Evolutionary conservation across 768 basidiomycete species (phyloP).

Genomic region (Lentinus tigrinus): DNA sequence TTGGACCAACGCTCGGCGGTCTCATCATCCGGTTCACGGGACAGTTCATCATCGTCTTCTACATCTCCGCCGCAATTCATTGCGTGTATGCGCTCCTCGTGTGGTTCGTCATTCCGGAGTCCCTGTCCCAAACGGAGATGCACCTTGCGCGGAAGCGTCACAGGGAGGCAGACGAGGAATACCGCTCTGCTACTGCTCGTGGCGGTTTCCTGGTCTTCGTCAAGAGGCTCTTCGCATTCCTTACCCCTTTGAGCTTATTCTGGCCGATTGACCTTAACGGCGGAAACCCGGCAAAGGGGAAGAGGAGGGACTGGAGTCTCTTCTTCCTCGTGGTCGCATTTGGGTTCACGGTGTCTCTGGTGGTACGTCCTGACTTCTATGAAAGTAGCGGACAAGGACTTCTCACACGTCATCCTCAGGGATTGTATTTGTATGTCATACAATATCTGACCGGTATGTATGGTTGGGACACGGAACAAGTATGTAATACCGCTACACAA

Average conservation of each 20-base stretch:
- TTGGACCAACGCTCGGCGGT: constrained; percentile 75
- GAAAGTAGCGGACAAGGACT: too few relatives aligned
- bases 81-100: constrained; percentile 46
- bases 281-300: constrained; percentile 40
- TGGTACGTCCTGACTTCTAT: constrained; percentile 32
- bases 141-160: constrained; percentile 37
- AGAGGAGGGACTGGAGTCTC: constrained; percentile 64
- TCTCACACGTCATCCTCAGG: constrained; percentile 36
- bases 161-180: constrained; percentile 31
- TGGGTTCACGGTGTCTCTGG: constrained; percentile 41
- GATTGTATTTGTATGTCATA: constrained; percentile 54
- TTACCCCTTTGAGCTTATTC: constrained; percentile 71
- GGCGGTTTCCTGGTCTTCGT: constrained; percentile 30
- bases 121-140: constrained; percentile 56
- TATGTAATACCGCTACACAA: constrained; percentile 29
- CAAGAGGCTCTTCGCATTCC: constrained; percentile 54
- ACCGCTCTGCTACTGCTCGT: constrained; percentile 19
- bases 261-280: constrained; percentile 37
- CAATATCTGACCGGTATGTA: constrained; percentile 65
- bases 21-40: constrained; percentile 59
- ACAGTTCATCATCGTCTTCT: constrained; percentile 66
- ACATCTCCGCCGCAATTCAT: constrained; percentile 54
- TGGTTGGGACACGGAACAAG: constrained; percentile 66
- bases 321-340: constrained; percentile 53
- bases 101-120: constrained; percentile 74